Base-by-base conservation (phyloP, 2,329 filamentous ascomycete species). In the Trichophyton schoenleinii region DNA sequence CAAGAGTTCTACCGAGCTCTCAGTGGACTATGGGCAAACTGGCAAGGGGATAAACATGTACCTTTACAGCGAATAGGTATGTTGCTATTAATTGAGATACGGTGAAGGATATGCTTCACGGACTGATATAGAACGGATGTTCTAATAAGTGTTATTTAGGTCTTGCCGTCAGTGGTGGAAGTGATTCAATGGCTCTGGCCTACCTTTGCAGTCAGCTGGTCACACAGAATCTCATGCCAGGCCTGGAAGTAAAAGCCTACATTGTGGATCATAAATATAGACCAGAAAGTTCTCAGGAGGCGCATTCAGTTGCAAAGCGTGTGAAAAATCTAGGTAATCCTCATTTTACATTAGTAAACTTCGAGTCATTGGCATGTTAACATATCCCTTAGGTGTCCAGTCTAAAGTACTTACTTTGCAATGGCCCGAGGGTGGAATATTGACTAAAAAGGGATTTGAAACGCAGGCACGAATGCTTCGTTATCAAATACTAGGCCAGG, bases 111-210 rank as follows among this genome's bases (percentile, higher is more conserved):
- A 18, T 55, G 25, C n/a, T 7, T 13, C 31, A 31, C 11, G 22
- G 15, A 5, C 6, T 36, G 11, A 15, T 55, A 11, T 34, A 44
- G 15, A 13, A 31, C n/a, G 15, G 11, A 25, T 41, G 18, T 48
- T 34, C 36, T 60, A 34, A 41, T 15, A 20, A 31, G n/a, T 6
- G 9, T 31, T 22, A n/a, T 49, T 52, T 64, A 89, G 87, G 81
- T 60, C 77, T 97, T 63, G 94, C 91, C 15, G 79, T 97, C 64
- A 96, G 91, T 70, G 94, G 94, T 25, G 94, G 94, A 6, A 88
- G 94, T 44, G 94, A 99, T 73, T 97, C 92, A n/a, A 99, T 97
- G 91, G 92, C 92, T 31, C 79, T 99, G 63, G 90, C 91, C 61
- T 85, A 79, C 63, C 80, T 97, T 41, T 89, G 88, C 70, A 80